phyloP scores from a whole-genome alignment of 2,329 filamentous ascomycete species.

The Aspergillus vadensis region DNA sequence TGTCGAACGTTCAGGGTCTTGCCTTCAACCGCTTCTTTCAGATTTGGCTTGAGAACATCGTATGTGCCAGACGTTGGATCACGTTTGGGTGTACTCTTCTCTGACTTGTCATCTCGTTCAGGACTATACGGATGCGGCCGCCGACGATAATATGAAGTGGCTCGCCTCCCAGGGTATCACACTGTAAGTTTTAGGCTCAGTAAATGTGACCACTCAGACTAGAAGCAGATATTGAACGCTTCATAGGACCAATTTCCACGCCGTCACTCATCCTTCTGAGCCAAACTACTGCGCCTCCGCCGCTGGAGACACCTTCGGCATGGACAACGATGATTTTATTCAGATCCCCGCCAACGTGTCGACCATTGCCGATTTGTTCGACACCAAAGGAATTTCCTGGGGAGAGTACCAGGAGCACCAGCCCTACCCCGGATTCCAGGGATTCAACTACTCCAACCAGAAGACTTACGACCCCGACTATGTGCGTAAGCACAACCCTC shows the following conservation, averaged over 20 bases:
- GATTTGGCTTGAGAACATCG: constrained; percentile 78
- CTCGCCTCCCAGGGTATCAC: constrained; percentile 57
- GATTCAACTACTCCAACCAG: constrained; percentile 59
- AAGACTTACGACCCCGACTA: constrained; percentile 69
- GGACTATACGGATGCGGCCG: constrained; percentile 64
- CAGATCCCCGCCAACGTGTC: constrained; percentile 63
- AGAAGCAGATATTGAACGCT: not conserved
- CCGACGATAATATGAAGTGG: constrained; percentile 51
- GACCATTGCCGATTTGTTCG: constrained; percentile 68
- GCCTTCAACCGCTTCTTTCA: constrained; percentile 71
- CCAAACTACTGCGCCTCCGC: constrained; percentile 73
- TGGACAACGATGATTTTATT: constrained; percentile 67
- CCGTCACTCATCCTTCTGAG: constrained; percentile 71
- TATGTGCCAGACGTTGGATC: constrained; percentile 36
- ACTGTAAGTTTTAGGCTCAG: constrained; percentile 38
- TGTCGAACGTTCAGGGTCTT: constrained; percentile 67
- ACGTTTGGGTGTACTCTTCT: constrained; percentile 31
- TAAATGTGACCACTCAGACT: not conserved
- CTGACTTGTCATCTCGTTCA: constrained; percentile 44
- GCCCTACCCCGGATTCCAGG: constrained; percentile 74
- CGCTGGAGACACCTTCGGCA: constrained; percentile 72
- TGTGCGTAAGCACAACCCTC: constrained; percentile 78
- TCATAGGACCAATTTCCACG: constrained; percentile 55
- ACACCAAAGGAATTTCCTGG: constrained; percentile 67
- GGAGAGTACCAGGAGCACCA: constrained; percentile 75